Base-by-base conservation (phyloP, 75 land plant genomes). In the Cunninghamia lanceolata region DNA sequence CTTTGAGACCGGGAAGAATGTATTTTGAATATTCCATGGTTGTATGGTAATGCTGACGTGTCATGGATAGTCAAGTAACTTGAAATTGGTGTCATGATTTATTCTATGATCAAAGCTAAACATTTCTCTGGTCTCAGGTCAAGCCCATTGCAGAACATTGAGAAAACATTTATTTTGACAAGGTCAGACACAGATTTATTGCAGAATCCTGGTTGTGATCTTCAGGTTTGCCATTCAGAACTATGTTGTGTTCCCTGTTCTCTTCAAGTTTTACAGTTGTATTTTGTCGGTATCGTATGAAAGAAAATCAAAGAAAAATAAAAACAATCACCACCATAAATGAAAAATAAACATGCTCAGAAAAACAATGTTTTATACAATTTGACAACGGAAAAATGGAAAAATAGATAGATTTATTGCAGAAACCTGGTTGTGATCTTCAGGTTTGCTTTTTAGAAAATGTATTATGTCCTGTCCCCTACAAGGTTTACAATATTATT, bases 81-180 rank as follows among this genome's bases (percentile, higher is more conserved):
- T 68, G 73, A 68, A 30, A n/a, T 68, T 70, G 74, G 4, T 70
- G 9, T 70, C 14, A 70, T 70, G 30, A 32, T n/a, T 30, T 70
- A n/a, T 78, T 42, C n/a, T 19, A 75, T 40, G 28, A 42, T 9
- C 6, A 9, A 25, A 25, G 45, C 45, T 52, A 82, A 82, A 42
- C 30, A 28, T 47, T 32, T 52, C 35, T 73, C 59, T 63, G 82
- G n/a, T 87, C 89, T 43, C 94, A 98, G 99, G 53, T 77, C 91
- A 71, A 94, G 88, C 35, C 93, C 96, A 54, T 82, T 93, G 73
- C 99, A 96, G 85, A 94, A 56, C 90, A 83, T 94, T 40, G 99
- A 98, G 87, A 98, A 90, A 87, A 88, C 97, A 56, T 98, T 98
- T 91, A 87, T 87, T 42, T 74, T 98, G 30, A 84, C 95, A 25